phyloP scores from a whole-genome alignment of 495 filamentous ascomycete species.

The Glarea lozoyensis region DNA sequence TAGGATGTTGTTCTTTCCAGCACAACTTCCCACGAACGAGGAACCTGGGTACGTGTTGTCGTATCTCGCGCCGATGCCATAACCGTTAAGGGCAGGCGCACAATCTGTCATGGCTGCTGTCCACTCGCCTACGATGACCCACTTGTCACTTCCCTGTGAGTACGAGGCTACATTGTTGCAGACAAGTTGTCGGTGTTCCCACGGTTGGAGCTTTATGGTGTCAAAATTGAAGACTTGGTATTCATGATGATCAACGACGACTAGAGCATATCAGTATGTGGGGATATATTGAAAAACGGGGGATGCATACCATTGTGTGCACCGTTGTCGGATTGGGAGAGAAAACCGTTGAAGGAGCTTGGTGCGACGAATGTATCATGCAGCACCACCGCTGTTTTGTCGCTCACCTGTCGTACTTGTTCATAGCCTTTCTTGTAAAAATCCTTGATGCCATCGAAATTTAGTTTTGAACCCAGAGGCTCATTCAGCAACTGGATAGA shows the following conservation, averaged over 20 bases:
- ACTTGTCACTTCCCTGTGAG: conserved; percentile 49
- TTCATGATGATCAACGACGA: conserved; percentile 60
- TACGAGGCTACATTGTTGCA: conserved; percentile 62
- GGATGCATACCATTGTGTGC: conserved; percentile 14
- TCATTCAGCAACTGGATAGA: conserved; percentile 70
- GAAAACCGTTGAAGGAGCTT: conserved; percentile 63
- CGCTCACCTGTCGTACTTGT: conserved; percentile 41
- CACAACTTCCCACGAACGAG: conserved; percentile 35
- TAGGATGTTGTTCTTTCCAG: conserved; percentile 45
- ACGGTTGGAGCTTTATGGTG: conserved; percentile 37
- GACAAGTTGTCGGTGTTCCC: conserved; percentile 39
- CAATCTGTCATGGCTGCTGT: conserved; percentile 63
- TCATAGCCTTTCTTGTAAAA: conserved; percentile 57
- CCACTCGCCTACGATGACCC: conserved; percentile 65
- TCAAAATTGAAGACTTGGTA: conserved; percentile 60
- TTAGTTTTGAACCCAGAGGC: conserved; percentile 42
- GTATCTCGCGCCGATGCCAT: conserved; percentile 56
- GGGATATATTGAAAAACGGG: neutral
- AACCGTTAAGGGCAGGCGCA: conserved; percentile 61
- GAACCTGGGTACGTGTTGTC: conserved; percentile 60
- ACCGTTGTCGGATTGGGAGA: conserved; percentile 26
- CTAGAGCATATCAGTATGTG: conserved; percentile 33
- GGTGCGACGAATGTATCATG: conserved; percentile 58
- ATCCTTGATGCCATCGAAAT: conserved; percentile 40
- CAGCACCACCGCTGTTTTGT: conserved; percentile 44